Evolutionary conservation across 2,329 filamentous ascomycete species (phyloP), one percentile per base, ranked within the genome.

Genomic region (Epicoccum sorghinum): DNA sequence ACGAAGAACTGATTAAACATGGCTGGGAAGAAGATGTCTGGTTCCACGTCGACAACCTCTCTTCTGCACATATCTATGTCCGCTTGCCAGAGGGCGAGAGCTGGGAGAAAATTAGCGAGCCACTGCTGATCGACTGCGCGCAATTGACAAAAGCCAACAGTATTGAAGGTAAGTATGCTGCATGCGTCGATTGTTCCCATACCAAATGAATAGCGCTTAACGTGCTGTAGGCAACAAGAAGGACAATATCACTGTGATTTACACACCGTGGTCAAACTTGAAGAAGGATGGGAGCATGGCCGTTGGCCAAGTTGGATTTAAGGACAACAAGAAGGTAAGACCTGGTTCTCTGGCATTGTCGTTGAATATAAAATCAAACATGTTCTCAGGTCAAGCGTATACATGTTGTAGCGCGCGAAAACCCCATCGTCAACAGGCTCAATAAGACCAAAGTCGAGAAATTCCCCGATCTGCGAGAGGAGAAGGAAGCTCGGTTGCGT

Each of bases 11-110:
- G 66, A 98, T 99, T 75, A 91, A 93, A 69, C 89, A 90, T 75
- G 95, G 95, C 61, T 91, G 92, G 84, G 92, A 97, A 44, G 89
- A 96, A 74, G 95, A 99, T 80, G 87, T 99, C 69, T 99, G 95
- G 95, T 99, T 99, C 72, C 95, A 99, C 81, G 95, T 89, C 66
- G 95, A 99, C 81, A 99, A 99, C 74, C 84, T 99, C 30, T 97
- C 93, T 37, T 96, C 90, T 66, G 95, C 95, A 2, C 95, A 99
- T 77, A 91, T 99, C 67, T 99, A 99, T 77, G 85, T 99, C 30
- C 89, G 95, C 30, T 83, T 98, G 64, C 82, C 80, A 13, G 87
- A 93, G 38, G 89, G 86, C 53, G 86, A 95, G 63, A 81, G 84
- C 36, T 99, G 95, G 95, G 92, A 97, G 45, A 77, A 82, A 38